Conservation (phyloP, 495 filamentous ascomycete species). For the Penicillium daleae region DNA sequence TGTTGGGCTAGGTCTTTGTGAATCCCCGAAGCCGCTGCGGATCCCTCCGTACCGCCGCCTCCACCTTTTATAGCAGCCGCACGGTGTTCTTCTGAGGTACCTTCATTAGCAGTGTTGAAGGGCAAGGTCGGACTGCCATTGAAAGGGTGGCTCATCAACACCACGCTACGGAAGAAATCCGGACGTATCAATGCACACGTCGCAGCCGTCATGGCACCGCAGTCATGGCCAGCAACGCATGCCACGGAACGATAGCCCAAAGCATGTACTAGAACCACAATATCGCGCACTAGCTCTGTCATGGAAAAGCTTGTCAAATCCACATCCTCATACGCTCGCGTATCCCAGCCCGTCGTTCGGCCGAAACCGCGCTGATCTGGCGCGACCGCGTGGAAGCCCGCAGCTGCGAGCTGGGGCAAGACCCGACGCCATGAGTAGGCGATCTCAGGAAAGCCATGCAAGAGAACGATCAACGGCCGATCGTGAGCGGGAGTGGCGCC, state of each 20-base stretch:
- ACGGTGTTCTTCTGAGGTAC: slow-evolving; percentile 25
- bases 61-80: slow-evolving; percentile 17
- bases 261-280: slow-evolving; percentile 61
- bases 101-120: slow-evolving; percentile 50
- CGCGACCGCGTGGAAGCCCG: slow-evolving; percentile 66
- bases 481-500: slow-evolving; percentile 40
- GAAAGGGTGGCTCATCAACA: slow-evolving; percentile 62
- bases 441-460: slow-evolving; percentile 70
- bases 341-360: slow-evolving; percentile 65
- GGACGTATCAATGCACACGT: slow-evolving; percentile 65
- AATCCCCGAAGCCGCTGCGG: slow-evolving; percentile 35
- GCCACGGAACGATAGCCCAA: slow-evolving; percentile 60
- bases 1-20: slow-evolving; percentile 57
- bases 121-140: slow-evolving; percentile 52
- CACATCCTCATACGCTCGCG: slow-evolving; percentile 49
- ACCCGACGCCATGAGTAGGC: slow-evolving; percentile 72
- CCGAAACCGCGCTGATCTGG: slow-evolving; percentile 73
- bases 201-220: slow-evolving; percentile 61
- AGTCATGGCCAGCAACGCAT: slow-evolving; percentile 71
- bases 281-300: slow-evolving; percentile 64
- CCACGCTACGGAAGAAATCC: slow-evolving; percentile 61
- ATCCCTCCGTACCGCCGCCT: slow-evolving; percentile 36
- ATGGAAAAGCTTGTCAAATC: slow-evolving; percentile 60
- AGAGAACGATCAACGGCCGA: slow-evolving; percentile 62
- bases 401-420: slow-evolving; percentile 55